These are phyloP conservation scores for Paecilomyces variotii DNA, from an alignment of 2,329 filamentous ascomycete species.

Conservation along the genomic window DNA sequence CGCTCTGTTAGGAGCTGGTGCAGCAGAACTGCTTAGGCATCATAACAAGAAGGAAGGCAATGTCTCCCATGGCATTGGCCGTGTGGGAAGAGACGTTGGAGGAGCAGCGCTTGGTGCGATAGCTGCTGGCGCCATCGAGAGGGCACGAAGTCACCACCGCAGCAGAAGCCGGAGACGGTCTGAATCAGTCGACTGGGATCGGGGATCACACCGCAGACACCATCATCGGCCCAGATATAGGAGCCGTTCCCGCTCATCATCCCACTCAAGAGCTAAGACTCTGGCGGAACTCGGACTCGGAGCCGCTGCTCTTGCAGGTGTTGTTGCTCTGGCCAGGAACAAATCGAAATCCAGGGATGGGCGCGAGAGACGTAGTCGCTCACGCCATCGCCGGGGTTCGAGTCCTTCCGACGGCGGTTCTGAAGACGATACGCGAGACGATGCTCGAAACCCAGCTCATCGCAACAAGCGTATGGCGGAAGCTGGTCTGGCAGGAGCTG, in stretches of 20 bases:
- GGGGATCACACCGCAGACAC: slow-evolving; percentile 24
- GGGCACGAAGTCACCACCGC: slow-evolving; percentile 42
- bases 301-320: slow-evolving; percentile 53
- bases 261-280: slow-evolving; percentile 43
- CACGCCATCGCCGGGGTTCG: slow-evolving; percentile 32
- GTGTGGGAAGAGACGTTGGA: slow-evolving; percentile 44
- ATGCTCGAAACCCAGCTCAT: slow-evolving; percentile 36
- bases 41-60: slow-evolving; percentile 51
- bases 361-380: slow-evolving; percentile 42
- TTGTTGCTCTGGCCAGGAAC: slow-evolving; percentile 50
- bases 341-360: slow-evolving; percentile 41
- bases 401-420: slow-evolving; percentile 25
- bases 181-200: slow-evolving; percentile 33
- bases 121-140: slow-evolving; percentile 50
- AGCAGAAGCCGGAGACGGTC: slow-evolving; percentile 38
- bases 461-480: slow-evolving; percentile 53
- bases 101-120: slow-evolving; percentile 55
- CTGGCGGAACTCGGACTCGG: slow-evolving; percentile 46
- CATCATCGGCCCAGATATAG: slow-evolving; percentile 22
- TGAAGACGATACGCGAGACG: slow-evolving; percentile 13
- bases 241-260: slow-evolving; percentile 38
- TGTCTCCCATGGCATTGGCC: slow-evolving; percentile 43
- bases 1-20: slow-evolving; percentile 52
- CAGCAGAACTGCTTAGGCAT: slow-evolving; percentile 52
- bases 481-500: slow-evolving; percentile 55